Evolutionary conservation across 495 filamentous ascomycete genomes (phyloP).

Genomic region (Cudoniella acicularis): DNA sequence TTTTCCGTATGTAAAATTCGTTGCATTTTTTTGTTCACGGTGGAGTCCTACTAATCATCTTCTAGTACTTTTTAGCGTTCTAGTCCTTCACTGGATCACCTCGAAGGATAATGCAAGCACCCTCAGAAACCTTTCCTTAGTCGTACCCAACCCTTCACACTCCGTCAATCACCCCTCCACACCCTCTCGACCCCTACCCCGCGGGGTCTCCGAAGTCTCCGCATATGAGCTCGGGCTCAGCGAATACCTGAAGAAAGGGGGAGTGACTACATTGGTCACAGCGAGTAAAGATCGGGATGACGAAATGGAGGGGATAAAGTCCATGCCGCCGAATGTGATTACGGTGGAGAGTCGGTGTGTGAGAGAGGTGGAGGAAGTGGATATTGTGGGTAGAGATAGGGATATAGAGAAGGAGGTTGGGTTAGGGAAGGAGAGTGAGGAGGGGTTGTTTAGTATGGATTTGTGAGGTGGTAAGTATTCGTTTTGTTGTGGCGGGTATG

Average conservation of each 20-base stretch:
- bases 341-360: background rate
- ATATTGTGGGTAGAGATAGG: background rate
- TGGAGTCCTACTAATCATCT: background rate
- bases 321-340: conserved; percentile 3
- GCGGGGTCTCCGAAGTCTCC: background rate
- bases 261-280: conserved; percentile 3
- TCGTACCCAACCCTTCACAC: background rate
- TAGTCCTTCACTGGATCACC: conserved; percentile 53
- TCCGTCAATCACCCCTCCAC: background rate
- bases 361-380: background rate
- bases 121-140: background rate
- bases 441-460: too few species aligned
- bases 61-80: conserved; percentile 47
- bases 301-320: background rate
- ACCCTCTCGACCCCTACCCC: background rate
- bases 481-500: too few species aligned
- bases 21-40: background rate
- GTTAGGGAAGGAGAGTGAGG: too few species aligned
- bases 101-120: conserved; percentile 37
- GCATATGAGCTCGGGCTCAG: conserved; percentile 2
- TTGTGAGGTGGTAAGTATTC: too few species aligned
- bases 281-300: background rate
- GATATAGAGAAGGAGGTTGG: background rate
- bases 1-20: background rate
- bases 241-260: background rate